Percentiles rank a stretch among this genome's conserved stretches.
Evolutionary conservation across 2,329 filamentous ascomycete genomes (phyloP).

Genomic region (Sarocladiaceae sp.): DNA sequence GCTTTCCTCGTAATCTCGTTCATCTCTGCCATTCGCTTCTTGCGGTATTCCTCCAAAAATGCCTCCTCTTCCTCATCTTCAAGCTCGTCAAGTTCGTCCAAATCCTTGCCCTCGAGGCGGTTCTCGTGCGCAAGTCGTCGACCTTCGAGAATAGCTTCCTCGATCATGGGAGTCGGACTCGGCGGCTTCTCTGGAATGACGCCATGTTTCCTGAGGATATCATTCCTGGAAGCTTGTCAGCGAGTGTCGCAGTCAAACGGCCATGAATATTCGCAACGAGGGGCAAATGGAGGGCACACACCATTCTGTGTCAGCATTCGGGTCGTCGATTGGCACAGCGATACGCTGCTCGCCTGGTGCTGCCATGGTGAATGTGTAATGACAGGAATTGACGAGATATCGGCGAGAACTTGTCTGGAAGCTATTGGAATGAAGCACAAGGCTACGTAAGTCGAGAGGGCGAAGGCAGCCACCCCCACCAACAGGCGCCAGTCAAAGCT

Average conservation of each 20-base stretch:
- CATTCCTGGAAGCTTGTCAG: constrained; percentile 65
- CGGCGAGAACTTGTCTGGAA: no score
- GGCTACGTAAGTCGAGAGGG: constrained; percentile 3
- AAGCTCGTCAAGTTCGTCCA: constrained; percentile 88
- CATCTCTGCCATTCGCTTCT: constrained; percentile 84
- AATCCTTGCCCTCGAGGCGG: constrained; percentile 85
- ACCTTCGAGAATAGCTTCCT: constrained; percentile 87
- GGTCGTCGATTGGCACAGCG: constrained; percentile 84
- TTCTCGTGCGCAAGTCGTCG: constrained; percentile 85
- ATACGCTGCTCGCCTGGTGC: constrained; percentile 61
- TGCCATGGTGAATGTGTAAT: constrained; percentile 49
- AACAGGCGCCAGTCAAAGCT: neutral
- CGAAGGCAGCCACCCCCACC: neutral
- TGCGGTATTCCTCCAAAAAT: constrained; percentile 82
- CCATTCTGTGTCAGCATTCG: constrained; percentile 98
- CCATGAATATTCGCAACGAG: constrained; percentile 4
- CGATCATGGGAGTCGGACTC: constrained; percentile 91
- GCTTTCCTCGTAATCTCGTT: constrained; percentile 70
- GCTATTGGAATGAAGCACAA: neutral
- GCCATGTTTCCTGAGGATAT: constrained; percentile 94
- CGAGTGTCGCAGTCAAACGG: constrained; percentile 5
- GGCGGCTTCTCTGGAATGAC: constrained; percentile 97
- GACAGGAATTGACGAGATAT: no score
- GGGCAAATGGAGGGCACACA: constrained; percentile 32
- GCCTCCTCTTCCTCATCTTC: constrained; percentile 95